Base-by-base conservation (phyloP, 2,329 filamentous ascomycete genomes). In the Venturia asperata region DNA sequence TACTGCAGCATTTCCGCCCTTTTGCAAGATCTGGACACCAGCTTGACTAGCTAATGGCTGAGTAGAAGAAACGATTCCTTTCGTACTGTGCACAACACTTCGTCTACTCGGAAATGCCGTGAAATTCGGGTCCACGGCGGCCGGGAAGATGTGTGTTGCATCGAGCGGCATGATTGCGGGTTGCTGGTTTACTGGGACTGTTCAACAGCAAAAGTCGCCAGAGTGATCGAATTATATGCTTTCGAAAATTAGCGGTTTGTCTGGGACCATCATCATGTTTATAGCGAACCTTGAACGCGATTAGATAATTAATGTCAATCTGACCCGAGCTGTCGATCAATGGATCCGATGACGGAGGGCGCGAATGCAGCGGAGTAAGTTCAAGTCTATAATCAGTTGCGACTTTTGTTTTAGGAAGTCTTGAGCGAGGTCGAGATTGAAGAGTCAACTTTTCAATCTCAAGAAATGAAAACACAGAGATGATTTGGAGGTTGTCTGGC, bases 1-100 rank as follows among this genome's bases (percentile, higher is more conserved):
- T 82, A 95, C 91, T 70, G 92, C 94, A 68, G 91, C 92, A 79
- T 97, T 99, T 64, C 94, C 94, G 66, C 94, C 94, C 61, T 89
- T 87, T 66, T 87, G 85, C n/a, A 99, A 79, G 47, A 97, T 82
- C 65, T 89, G 86, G 63, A 97, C 84, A 27, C 94, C 94, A 67
- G 92, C 95, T 77, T 90, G 90, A 30, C 90, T 89, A 6, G 94
- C 94, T 65, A 97, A 80, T 17, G 94, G 92, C 75, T 97, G 93
- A 1, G 91, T 90, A 74, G 89, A 95, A 13, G 92, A 85, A 61
- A 97, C 90, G 66, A 97, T 96, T 58, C 92, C 93, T 72, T 92
- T 88, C 5, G 90, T 92, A 75, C 91, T 96, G 75, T 97, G 92
- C 15, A 97, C 91, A 15, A 96, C 92, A 70, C 93, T 97, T 68